Evolutionary conservation across 1,284 basidiomycete species (phyloP).

Genomic region (Moesziomyces aphidis): DNA sequence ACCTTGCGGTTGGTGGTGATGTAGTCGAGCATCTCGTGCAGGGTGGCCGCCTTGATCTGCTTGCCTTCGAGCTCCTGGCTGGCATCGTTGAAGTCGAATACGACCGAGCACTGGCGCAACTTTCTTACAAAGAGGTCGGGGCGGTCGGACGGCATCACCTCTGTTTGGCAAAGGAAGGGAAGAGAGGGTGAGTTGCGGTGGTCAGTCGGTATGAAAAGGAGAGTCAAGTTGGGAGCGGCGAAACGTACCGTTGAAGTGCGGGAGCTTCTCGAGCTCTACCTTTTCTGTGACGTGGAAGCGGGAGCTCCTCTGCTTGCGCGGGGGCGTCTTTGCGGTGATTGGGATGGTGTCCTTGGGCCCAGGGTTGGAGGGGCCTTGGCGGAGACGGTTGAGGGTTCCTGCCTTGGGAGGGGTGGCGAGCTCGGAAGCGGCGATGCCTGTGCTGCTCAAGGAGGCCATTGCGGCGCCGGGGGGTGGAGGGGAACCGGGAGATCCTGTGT

Average conservation of each 20-base stretch:
- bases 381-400: conserved; percentile 56
- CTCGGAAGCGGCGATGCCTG: conserved; percentile 46
- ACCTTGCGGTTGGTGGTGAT: conserved; percentile 96
- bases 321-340: conserved; percentile 63
- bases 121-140: conserved; percentile 94
- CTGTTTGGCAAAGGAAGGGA: conserved; percentile 70
- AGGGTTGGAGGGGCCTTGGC: conserved; percentile 43
- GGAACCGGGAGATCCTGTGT: conserved; percentile 50
- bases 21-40: conserved; percentile 99
- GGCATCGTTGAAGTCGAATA: conserved; percentile 99
- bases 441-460: conserved; percentile 47
- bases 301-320: conserved; percentile 66
- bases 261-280: conserved; percentile 94
- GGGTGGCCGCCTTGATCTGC: conserved; percentile 96
- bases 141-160: conserved; percentile 88
- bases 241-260: conserved; percentile 86
- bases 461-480: conserved; percentile 57
- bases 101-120: conserved; percentile 92
- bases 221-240: neutral
- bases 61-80: conserved; percentile 95
- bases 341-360: conserved; percentile 66
- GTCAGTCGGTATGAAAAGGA: neutral
- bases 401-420: conserved; percentile 58
- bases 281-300: conserved; percentile 95
- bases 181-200: neutral